Evolutionary conservation across 1,284 basidiomycete genomes (phyloP).

Genomic region (Irpex sp.): DNA sequence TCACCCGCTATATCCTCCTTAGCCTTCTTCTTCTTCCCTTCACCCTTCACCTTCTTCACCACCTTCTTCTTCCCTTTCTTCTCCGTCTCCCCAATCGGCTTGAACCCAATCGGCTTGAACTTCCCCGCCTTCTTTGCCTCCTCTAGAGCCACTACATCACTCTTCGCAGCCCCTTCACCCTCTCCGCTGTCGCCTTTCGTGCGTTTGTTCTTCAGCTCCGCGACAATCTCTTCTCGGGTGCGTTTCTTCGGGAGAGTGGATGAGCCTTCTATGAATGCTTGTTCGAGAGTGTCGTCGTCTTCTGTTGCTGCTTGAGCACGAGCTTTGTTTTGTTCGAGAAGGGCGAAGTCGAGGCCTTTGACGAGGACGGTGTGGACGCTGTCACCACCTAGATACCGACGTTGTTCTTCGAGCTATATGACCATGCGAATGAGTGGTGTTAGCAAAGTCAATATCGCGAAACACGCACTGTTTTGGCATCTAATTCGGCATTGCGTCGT

Average conservation of each 20-base stretch:
- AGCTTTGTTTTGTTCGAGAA: conserved; percentile 83
- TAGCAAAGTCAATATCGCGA: no score
- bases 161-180: conserved; percentile 52
- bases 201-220: conserved; percentile 68
- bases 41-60: conserved; percentile 27
- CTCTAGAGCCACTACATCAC: background rate
- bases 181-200: conserved; percentile 23
- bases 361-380: conserved; percentile 82
- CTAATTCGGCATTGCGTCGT: conserved; percentile 50
- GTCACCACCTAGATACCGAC: conserved; percentile 86
- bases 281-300: conserved; percentile 78
- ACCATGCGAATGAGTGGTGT: background rate
- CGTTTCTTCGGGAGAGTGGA: conserved; percentile 49
- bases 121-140: conserved; percentile 54
- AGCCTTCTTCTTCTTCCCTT: conserved; percentile 40
- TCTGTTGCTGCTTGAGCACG: conserved; percentile 48
- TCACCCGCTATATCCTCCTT: conserved; percentile 19
- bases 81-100: conserved; percentile 41
- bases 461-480: conserved; percentile 51
- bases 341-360: conserved; percentile 86
- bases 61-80: conserved; percentile 25
- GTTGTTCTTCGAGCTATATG: conserved; percentile 69
- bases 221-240: conserved; percentile 69
- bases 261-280: conserved; percentile 50
- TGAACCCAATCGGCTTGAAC: conserved; percentile 80